Evolutionary conservation across 495 filamentous ascomycete genomes (phyloP), one percentile per base, ranked within the genome.

Genomic region (Annulohypoxylon nitens): DNA sequence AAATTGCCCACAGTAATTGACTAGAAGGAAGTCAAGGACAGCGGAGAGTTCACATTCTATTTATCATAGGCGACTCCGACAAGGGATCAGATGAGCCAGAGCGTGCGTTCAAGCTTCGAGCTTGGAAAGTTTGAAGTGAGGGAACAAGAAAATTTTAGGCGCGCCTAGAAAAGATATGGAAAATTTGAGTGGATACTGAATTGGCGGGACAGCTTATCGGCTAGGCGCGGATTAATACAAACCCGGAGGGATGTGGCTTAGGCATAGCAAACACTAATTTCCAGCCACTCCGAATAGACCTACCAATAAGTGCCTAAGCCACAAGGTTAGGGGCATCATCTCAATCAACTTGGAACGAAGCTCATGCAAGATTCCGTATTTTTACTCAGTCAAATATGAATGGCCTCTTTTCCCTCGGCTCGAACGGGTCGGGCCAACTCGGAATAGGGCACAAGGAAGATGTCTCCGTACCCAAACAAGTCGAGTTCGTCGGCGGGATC

Each of bases 351-450:
- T 7, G 12, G 12, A 33, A 26, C 23, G 9, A 9, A 26, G 23
- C 20, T 25, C 47, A 11, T 51, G 3, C 48, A n/a, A n/a, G 8
- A 47, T 54, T 54, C 7, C 12, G 30, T 54, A 25, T 11, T n/a
- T 33, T 3, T 6, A 14, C 6, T 54, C 4, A 54, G 16, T 20
- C 30, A 36, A 57, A 67, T 65, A 86, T 86, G 83, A 55, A 81
- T 16, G 71, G 78, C 53, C 83, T 97, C 48, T 93, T 90, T 77
- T 90, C 94, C n/a, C 89, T 97, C 71, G 96, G 96, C 37, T 98
- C 95, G 33, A 99, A 98, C 79, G 90, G 92, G 41, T 92, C 90
- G 6, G 93, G 93, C 60, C 96, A 99, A 78, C 87, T 99, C 39
- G 93, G 92, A 39, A 85, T 98, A 53, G 89, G 89, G 23, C 91